These are phyloP conservation scores for Dipodascopsis uninucleata DNA, from an alignment of 805 yeast genomes.

Conservation along the genomic window DNA sequence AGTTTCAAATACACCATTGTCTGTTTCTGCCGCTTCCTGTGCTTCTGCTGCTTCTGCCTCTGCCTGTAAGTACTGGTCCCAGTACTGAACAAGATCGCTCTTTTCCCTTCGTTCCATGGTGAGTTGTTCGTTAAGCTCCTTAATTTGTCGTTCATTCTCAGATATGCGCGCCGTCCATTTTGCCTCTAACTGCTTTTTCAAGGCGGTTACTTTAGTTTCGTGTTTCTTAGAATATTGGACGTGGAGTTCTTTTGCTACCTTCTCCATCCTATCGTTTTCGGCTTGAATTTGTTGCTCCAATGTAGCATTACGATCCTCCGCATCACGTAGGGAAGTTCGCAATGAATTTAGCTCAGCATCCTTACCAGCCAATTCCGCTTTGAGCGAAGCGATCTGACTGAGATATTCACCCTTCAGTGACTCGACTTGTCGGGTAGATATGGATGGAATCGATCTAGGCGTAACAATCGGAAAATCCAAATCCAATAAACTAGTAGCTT, in stretches of 20 bases:
- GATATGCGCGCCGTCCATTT: constrained; percentile 15
- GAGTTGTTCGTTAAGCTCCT: constrained; percentile 8
- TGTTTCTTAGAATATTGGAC: constrained; percentile 23
- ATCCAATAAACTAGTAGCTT: constrained; percentile 4
- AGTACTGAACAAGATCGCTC: constrained; percentile 19
- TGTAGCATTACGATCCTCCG: constrained; percentile 7
- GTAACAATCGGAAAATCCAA: constrained; percentile 9
- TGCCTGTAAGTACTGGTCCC: constrained; percentile 25
- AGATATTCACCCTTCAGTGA: constrained; percentile 11
- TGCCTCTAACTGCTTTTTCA: constrained; percentile 16
- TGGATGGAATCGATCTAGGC: constrained; percentile 13
- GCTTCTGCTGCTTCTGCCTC: constrained; percentile 8
- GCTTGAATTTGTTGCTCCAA: constrained; percentile 9
- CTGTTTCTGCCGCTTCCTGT: not conserved
- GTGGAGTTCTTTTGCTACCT: constrained; percentile 22
- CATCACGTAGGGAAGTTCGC: constrained; percentile 9
- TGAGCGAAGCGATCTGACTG: constrained; percentile 8
- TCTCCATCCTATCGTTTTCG: constrained; percentile 22
- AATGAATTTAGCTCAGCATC: constrained; percentile 10
- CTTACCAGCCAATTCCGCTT: constrained; percentile 7
- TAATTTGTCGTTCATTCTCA: constrained; percentile 3
- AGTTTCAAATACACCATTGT: not conserved
- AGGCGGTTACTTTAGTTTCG: constrained; percentile 20
- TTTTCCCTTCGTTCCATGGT: constrained; percentile 22
- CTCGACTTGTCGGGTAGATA: constrained; percentile 13